A percentile compares a stretch with the other conserved stretches of the same genome.
Evolutionary conservation across 139 green algal species (phyloP).

Genomic region (Desmodesmus armatus): DNA sequence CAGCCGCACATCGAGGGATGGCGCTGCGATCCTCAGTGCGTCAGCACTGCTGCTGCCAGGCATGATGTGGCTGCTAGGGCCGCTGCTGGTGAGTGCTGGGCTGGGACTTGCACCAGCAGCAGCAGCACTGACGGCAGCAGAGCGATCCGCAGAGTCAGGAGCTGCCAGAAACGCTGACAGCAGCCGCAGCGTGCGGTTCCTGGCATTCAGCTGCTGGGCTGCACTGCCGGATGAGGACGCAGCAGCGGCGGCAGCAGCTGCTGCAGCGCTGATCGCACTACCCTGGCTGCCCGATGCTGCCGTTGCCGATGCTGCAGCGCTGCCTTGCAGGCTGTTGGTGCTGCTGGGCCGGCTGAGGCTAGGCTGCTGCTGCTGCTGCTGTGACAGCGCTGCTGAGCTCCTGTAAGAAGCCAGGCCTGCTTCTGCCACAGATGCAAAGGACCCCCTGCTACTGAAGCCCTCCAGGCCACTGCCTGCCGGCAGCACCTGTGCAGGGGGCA

Average conservation of each 20-base stretch:
- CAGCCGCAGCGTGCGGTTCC: neutral
- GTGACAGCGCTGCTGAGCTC: conserved; percentile 11
- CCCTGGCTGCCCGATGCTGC: neutral
- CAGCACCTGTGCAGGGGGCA: neutral
- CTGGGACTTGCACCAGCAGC: too few species aligned
- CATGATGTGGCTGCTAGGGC: neutral
- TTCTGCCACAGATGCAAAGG: neutral
- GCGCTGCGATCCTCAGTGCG: neutral
- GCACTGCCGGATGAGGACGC: neutral
- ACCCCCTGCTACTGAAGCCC: neutral
- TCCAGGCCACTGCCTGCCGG: neutral
- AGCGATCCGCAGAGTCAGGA: neutral
- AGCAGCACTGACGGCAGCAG: too few species aligned
- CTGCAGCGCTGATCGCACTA: neutral
- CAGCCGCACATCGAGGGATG: conserved; percentile 39
- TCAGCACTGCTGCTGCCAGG: conserved; percentile 7
- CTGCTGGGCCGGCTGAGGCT: neutral
- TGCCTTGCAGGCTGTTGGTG: neutral
- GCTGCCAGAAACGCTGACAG: conserved; percentile 4
- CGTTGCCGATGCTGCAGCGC: conserved; percentile 7
- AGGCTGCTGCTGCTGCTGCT: conserved; percentile 12
- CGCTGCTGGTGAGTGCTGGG: neutral
- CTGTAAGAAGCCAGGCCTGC: neutral
- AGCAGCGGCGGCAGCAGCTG: neutral
- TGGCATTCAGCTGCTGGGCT: neutral